Conservation (phyloP, 129 eudicot genomes). For the Saussurea involucrata region DNA sequence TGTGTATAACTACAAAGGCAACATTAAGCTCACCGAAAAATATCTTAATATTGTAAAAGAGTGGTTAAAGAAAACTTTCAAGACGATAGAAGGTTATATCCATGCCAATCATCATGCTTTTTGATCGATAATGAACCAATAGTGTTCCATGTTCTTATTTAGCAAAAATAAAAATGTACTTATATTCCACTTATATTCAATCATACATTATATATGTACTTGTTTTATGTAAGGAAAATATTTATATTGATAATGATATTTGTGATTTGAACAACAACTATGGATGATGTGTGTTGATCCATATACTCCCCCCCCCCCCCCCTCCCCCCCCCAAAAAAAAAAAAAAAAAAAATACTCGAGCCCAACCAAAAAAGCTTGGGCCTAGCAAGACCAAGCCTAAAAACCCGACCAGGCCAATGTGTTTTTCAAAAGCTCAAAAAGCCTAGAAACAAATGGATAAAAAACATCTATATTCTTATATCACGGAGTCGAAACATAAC, state of each 20-base stretch:
- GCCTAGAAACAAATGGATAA: too few species aligned
- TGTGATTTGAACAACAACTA: neutral
- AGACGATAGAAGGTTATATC: neutral
- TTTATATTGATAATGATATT: neutral
- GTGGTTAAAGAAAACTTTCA: conserved; percentile 4
- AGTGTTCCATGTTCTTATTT: neutral
- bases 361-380: too few species aligned
- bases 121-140: neutral
- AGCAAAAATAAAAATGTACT: neutral
- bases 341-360: too few species aligned
- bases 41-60: conserved; percentile 1
- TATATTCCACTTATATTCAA: neutral
- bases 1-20: neutral
- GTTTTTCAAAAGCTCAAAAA: too few species aligned
- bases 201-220: neutral
- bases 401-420: too few species aligned
- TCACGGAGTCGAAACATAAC: too few species aligned
- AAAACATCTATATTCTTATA: too few species aligned
- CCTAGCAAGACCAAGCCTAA: too few species aligned
- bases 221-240: neutral
- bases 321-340: too few species aligned
- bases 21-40: neutral
- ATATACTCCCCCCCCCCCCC: too few species aligned
- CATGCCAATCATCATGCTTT: conserved; percentile 8
- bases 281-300: too few species aligned